Evolutionary conservation across 2,329 filamentous ascomycete species (phyloP).

Genomic region (Hortaea werneckii): DNA sequence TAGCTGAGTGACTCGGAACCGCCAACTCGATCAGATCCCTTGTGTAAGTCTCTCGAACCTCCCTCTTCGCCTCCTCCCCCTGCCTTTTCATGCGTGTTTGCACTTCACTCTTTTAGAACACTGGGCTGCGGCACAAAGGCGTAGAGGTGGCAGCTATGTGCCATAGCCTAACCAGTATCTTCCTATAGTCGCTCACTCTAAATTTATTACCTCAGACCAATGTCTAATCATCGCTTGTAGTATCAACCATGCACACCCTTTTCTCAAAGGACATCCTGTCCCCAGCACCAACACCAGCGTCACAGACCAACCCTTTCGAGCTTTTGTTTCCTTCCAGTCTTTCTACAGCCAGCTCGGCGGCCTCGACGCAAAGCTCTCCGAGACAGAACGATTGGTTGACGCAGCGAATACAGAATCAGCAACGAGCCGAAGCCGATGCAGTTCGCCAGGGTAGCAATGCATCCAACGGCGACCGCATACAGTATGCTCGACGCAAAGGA

Average conservation of each 20-base stretch:
- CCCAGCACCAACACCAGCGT: constrained; percentile 15
- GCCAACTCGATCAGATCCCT: neutral
- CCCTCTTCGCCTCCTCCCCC: no score
- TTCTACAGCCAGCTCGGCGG: constrained; percentile 11
- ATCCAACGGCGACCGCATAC: neutral
- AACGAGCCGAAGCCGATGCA: constrained; percentile 10
- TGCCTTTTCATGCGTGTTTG: no score
- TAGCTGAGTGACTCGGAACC: no score
- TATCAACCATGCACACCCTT: constrained; percentile 22
- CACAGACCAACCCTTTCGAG: constrained; percentile 22
- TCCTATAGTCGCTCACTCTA: no score
- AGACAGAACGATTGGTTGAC: constrained; percentile 22
- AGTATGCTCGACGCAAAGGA: constrained; percentile 18
- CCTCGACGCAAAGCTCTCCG: constrained; percentile 19
- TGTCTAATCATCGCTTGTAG: neutral
- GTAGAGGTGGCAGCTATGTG: no score
- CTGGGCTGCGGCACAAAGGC: no score
- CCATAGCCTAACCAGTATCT: no score
- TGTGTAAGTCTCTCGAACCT: constrained; percentile 7
- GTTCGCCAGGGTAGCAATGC: neutral
- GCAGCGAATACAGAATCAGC: constrained; percentile 17
- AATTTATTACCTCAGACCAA: no score
- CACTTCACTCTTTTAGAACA: no score
- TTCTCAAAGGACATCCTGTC: constrained; percentile 24
- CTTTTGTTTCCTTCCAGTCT: constrained; percentile 17